A percentile compares a stretch with the other conserved stretches of the same genome.
These are phyloP conservation scores for Ceriops decandra DNA, from an alignment of 345 rosid species.

Conservation along the genomic window DNA sequence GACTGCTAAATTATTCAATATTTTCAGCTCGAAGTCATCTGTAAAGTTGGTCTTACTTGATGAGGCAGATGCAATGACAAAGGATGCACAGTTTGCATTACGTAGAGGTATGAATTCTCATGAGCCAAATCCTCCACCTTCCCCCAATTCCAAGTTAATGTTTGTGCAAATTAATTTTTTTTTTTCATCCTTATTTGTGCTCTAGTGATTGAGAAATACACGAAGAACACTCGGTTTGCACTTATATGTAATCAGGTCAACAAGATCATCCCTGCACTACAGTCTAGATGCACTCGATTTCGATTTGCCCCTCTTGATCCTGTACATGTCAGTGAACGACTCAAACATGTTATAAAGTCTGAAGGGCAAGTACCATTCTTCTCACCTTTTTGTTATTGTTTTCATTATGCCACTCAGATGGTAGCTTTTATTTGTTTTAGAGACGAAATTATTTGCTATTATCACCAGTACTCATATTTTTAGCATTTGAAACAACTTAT, in stretches of 20 bases:
- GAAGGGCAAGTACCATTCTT: slow-evolving; percentile 55
- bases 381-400: neutral
- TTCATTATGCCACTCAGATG: neutral
- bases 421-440: neutral
- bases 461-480: neutral
- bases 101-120: slow-evolving; percentile 59
- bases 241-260: slow-evolving; percentile 93
- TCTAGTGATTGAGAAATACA: slow-evolving; percentile 92
- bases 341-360: slow-evolving; percentile 69
- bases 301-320: slow-evolving; percentile 93
- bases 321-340: slow-evolving; percentile 65
- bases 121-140: too few species aligned
- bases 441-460: neutral
- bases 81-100: slow-evolving; percentile 97
- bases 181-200: slow-evolving; percentile 13
- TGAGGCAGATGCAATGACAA: slow-evolving; percentile 98
- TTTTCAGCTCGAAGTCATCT: slow-evolving; percentile 57
- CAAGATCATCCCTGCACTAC: slow-evolving; percentile 96
- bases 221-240: slow-evolving; percentile 89
- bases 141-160: neutral
- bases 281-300: slow-evolving; percentile 95
- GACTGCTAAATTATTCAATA: slow-evolving; percentile 6
- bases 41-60: slow-evolving; percentile 91
- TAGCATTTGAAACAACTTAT: too few species aligned
- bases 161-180: slow-evolving; percentile 4